Evolutionary conservation across 768 basidiomycete genomes (phyloP).

Genomic region (button mushroom (Agaricus bisporus)): DNA sequence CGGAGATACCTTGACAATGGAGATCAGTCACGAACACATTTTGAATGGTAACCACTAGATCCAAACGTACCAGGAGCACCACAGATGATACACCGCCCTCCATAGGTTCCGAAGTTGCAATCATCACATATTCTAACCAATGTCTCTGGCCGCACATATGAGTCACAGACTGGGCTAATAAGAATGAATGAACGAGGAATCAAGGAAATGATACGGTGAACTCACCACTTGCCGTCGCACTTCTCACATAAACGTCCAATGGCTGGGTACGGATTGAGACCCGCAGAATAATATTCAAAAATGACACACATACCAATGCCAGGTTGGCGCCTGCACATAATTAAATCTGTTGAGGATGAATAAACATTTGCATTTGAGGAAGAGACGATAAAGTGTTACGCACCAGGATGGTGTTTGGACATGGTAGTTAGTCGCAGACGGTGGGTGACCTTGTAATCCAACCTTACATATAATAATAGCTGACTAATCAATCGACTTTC

Average conservation of each 20-base stretch:
- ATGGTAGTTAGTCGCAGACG: slow-evolving; percentile 27
- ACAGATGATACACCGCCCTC: slow-evolving; percentile 97
- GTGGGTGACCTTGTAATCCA: not conserved
- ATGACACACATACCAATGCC: slow-evolving; percentile 69
- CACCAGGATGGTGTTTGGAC: slow-evolving; percentile 92
- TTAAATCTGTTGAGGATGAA: slow-evolving; percentile 58
- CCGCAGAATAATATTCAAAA: not conserved
- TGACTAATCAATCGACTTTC: not conserved
- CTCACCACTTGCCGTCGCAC: slow-evolving; percentile 98
- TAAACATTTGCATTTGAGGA: slow-evolving; percentile 7
- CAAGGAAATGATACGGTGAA: not conserved
- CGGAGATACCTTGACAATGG: slow-evolving; percentile 76
- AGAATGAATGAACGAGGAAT: slow-evolving; percentile 1
- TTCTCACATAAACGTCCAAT: slow-evolving; percentile 98
- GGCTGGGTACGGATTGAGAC: slow-evolving; percentile 40
- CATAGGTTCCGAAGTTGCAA: slow-evolving; percentile 98
- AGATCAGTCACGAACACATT: not conserved
- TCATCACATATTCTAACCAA: slow-evolving; percentile 98
- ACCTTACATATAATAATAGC: too few relatives aligned
- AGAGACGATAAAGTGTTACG: slow-evolving; percentile 5
- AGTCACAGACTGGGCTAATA: slow-evolving; percentile 92
- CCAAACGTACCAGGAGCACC: slow-evolving; percentile 75
- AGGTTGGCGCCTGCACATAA: slow-evolving; percentile 97
- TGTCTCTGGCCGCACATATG: slow-evolving; percentile 97
- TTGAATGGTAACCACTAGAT: not conserved